phyloP scores from a whole-genome alignment of 2,329 filamentous ascomycete genomes.

The Colletotrichum scovillei region DNA sequence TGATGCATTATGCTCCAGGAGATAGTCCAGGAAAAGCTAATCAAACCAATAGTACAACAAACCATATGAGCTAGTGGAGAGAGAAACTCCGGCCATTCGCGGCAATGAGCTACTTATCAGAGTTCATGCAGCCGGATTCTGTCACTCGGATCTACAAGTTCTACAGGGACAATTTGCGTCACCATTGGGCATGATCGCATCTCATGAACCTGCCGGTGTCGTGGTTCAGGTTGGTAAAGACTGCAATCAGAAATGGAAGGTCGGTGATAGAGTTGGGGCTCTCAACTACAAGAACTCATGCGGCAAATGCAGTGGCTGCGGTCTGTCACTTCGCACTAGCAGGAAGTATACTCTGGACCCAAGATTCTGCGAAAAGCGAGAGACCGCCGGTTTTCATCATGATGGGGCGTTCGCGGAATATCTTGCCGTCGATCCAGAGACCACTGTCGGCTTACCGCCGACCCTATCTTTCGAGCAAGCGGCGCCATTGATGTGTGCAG shows the following conservation, averaged over 20 bases:
- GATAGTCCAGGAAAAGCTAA: background rate
- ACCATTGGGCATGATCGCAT: conserved; percentile 44
- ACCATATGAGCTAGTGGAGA: conserved; percentile 41
- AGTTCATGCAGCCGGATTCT: conserved; percentile 49
- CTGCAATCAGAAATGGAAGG: conserved; percentile 38
- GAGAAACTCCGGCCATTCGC: conserved; percentile 39
- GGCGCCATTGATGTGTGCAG: conserved; percentile 50
- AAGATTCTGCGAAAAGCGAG: conserved; percentile 45
- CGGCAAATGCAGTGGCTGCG: conserved; percentile 43
- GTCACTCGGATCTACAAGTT: conserved; percentile 51
- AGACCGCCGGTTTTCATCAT: conserved; percentile 47
- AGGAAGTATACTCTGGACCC: conserved; percentile 39
- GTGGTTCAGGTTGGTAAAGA: conserved; percentile 43
- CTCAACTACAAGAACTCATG: conserved; percentile 50
- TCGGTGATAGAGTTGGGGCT: conserved; percentile 49
- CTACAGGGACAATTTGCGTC: conserved; percentile 46
- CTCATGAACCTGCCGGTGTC: conserved; percentile 50
- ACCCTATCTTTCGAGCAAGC: conserved; percentile 46
- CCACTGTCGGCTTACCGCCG: conserved; percentile 43
- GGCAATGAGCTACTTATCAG: conserved; percentile 45
- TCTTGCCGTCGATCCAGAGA: conserved; percentile 44
- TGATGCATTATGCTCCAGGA: too few species aligned
- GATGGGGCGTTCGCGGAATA: conserved; percentile 50
- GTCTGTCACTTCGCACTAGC: conserved; percentile 29
- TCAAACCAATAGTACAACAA: conserved; percentile 41